phyloP scores from a whole-genome alignment of 352 stramenopile species.

The Phytophthora palmivora region DNA sequence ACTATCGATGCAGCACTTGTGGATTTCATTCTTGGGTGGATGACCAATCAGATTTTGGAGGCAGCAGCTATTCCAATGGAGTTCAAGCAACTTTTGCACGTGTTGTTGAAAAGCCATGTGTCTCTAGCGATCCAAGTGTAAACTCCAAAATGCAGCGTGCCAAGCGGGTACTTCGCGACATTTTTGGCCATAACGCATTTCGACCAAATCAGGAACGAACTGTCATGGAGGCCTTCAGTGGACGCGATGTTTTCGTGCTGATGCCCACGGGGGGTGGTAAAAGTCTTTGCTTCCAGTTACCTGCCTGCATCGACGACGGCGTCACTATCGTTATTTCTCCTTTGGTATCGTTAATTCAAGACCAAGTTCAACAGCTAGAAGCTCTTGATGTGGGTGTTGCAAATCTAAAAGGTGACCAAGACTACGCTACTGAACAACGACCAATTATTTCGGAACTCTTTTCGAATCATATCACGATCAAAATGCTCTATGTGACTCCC shows the following conservation, averaged over 20 bases:
- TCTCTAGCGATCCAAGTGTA: conserved; percentile 58
- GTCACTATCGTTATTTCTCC: conserved; percentile 98
- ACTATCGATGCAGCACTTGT: conserved; percentile 78
- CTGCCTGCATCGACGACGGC: conserved; percentile 89
- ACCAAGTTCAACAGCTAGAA: conserved; percentile 97
- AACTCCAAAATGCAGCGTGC: conserved; percentile 73
- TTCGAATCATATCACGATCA: conserved; percentile 89
- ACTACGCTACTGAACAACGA: conserved; percentile 86
- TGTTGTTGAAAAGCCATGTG: conserved; percentile 38
- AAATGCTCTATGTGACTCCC: conserved; percentile 98
- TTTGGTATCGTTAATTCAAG: conserved; percentile 98
- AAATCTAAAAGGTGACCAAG: conserved; percentile 86
- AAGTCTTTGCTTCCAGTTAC: conserved; percentile 98
- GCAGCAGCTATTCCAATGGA: conserved; percentile 10
- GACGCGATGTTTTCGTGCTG: conserved; percentile 97
- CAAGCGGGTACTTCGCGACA: conserved; percentile 77
- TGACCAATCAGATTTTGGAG: conserved; percentile 15
- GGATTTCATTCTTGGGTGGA: conserved; percentile 83
- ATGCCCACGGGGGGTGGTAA: conserved; percentile 99
- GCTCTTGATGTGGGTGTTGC: conserved; percentile 92
- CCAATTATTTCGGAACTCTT: conserved; percentile 91
- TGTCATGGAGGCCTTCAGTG: conserved; percentile 92
- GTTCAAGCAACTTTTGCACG: conserved; percentile 17
- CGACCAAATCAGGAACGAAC: conserved; percentile 95
- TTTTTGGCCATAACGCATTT: conserved; percentile 97